phyloP scores from a whole-genome alignment of 169 alveolate species.

The Prorocentrum cordatum region DNA sequence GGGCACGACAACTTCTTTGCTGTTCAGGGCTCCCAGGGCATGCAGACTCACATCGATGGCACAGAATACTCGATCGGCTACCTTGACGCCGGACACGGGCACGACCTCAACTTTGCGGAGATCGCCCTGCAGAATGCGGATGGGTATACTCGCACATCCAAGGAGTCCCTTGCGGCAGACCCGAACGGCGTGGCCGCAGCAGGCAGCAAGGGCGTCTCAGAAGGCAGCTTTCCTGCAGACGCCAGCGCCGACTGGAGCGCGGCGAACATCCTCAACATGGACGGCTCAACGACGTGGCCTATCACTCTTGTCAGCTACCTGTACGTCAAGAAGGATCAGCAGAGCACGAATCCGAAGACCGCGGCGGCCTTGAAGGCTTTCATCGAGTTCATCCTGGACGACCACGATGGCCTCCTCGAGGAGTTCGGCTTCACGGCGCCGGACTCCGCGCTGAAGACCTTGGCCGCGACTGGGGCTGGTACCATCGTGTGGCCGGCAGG shows the following conservation, averaged over 20 bases:
- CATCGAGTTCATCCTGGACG: constrained; percentile 4
- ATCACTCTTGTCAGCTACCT: constrained; percentile 45
- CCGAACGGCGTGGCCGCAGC: constrained; percentile 29
- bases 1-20: neutral
- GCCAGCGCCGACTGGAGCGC: neutral
- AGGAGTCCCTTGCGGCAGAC: constrained; percentile 55
- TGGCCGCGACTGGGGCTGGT: neutral
- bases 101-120: constrained; percentile 13
- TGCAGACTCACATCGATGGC: constrained; percentile 11
- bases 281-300: constrained; percentile 32
- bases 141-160: constrained; percentile 16
- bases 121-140: constrained; percentile 24
- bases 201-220: constrained; percentile 15
- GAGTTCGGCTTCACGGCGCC: constrained; percentile 59
- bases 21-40: constrained; percentile 57
- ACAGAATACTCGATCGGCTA: constrained; percentile 31
- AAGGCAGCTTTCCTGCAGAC: constrained; percentile 14
- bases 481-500: neutral
- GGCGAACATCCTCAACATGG: constrained; percentile 60
- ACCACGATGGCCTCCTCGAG: neutral
- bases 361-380: constrained; percentile 53
- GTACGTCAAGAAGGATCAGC: constrained; percentile 41
- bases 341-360: constrained; percentile 30
- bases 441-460: neutral
- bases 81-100: constrained; percentile 58